Base-by-base conservation (phyloP, 768 basidiomycete species). In the Tulasnella calospora region DNA sequence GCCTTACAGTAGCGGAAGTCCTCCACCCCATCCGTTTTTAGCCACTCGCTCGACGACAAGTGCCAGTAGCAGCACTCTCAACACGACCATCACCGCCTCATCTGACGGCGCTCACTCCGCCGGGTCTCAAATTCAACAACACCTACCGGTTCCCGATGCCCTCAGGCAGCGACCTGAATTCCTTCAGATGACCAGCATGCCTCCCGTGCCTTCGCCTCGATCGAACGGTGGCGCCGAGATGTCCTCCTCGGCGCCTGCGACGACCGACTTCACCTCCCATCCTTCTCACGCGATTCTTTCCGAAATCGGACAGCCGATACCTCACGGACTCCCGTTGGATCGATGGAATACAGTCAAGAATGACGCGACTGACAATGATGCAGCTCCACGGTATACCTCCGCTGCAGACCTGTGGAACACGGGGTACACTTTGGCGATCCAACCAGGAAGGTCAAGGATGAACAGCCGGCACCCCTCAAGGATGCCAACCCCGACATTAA, bases 371-470 rank as follows among this genome's bases (percentile, higher is more conserved):
- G 51, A 51, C 51, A 4, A 21, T n/a, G n/a, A 51, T 23, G 51
- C 51, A 51, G 51, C 51, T 51, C 51, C 51, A 21, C 51, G 51
- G 51, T 51, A 51, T 17, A 44, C 71, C 30, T 61, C 77, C 61
- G 78, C 79, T 74, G 71, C 38, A 21, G 79, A 76, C 51, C 80
- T 77, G 36, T 75, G 77, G 61, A 70, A 30, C 35, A 36, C 61
- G 13, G 57, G 67, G 17, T 81, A 80, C 46, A 61, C 69, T 35
- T 67, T 78, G 36, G 77, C 80, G n/a, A 38, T 74, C 40, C 70
- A 71, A 36, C 40, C 70, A 9, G 70, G 40, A 30, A 36, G 70
- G 36, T 71, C 70, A 7, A 71, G 70, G 40, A 71, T 41, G 33
- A 71, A 19, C 70, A 71, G 40, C 70, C 70, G 40, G 70, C 33